These are phyloP conservation scores for Casuarina glauca DNA, from an alignment of 306 rosid genomes.

Conservation along the genomic window DNA sequence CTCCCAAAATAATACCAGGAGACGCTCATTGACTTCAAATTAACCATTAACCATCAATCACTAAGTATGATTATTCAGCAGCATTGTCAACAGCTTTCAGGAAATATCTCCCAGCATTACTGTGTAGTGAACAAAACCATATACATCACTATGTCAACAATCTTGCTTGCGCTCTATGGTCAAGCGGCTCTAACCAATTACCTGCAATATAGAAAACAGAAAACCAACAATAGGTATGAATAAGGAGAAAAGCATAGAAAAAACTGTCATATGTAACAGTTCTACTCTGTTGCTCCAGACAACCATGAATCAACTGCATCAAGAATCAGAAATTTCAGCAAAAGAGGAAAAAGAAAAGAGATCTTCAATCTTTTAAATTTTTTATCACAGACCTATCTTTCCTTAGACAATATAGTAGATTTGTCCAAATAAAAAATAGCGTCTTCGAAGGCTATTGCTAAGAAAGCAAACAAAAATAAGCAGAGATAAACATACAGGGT, in stretches of 20 bases:
- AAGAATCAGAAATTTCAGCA: background rate
- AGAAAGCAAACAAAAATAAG: background rate
- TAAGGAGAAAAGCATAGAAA: background rate
- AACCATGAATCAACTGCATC: background rate
- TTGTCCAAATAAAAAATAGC: background rate
- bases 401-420: background rate
- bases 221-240: background rate
- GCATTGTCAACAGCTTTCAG: constrained; percentile 28
- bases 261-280: background rate
- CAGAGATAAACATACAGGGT: background rate
- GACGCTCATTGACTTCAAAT: constrained; percentile 36
- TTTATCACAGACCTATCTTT: background rate
- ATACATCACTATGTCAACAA: constrained; percentile 15
- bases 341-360: background rate
- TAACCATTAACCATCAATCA: constrained; percentile 27
- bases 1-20: constrained; percentile 30
- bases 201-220: constrained; percentile 29
- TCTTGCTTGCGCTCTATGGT: constrained; percentile 23
- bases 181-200: constrained; percentile 18
- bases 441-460: background rate
- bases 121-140: constrained; percentile 7
- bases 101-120: constrained; percentile 24
- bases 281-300: background rate
- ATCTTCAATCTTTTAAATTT: constrained; percentile 3
- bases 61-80: constrained; percentile 10